These are phyloP conservation scores for Nevesoporus exiguus DNA, from an alignment of 768 basidiomycete genomes.

Conservation along the genomic window DNA sequence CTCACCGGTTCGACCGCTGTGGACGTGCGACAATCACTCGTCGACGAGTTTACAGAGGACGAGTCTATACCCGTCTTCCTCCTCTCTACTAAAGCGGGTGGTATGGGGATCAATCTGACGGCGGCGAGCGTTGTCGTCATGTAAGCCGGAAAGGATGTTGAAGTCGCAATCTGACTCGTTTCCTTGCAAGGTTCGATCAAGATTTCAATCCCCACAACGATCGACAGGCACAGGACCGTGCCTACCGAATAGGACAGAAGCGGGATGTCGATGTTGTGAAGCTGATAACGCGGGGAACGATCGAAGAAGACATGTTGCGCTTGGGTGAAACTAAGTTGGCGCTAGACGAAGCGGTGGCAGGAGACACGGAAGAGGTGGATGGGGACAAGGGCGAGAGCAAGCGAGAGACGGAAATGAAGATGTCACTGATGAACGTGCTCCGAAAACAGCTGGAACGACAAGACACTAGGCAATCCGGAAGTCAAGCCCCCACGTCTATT, in stretches of 20 bases:
- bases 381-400: constrained; percentile 57
- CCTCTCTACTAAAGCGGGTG: constrained; percentile 88
- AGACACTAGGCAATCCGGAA: constrained; percentile 27
- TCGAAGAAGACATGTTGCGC: constrained; percentile 94
- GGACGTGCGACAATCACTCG: constrained; percentile 86
- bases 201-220: constrained; percentile 99
- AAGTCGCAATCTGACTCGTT: background rate
- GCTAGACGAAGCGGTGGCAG: constrained; percentile 92
- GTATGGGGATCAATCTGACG: constrained; percentile 95
- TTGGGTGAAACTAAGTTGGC: constrained; percentile 89
- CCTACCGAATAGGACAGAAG: constrained; percentile 95
- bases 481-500: background rate
- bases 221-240: constrained; percentile 94
- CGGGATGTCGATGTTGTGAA: constrained; percentile 93
- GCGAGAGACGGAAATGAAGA: constrained; percentile 80
- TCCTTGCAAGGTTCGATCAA: constrained; percentile 78
- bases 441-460: constrained; percentile 76
- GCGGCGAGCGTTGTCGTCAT: constrained; percentile 95
- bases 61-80: constrained; percentile 84
- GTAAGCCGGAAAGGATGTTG: constrained; percentile 38
- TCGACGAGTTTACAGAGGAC: constrained; percentile 91
- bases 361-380: constrained; percentile 55
- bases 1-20: constrained; percentile 94
- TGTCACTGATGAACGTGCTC: constrained; percentile 78
- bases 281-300: constrained; percentile 85